Conservation (phyloP, 1,284 basidiomycete genomes). For the Anthracocystis setariae region DNA sequence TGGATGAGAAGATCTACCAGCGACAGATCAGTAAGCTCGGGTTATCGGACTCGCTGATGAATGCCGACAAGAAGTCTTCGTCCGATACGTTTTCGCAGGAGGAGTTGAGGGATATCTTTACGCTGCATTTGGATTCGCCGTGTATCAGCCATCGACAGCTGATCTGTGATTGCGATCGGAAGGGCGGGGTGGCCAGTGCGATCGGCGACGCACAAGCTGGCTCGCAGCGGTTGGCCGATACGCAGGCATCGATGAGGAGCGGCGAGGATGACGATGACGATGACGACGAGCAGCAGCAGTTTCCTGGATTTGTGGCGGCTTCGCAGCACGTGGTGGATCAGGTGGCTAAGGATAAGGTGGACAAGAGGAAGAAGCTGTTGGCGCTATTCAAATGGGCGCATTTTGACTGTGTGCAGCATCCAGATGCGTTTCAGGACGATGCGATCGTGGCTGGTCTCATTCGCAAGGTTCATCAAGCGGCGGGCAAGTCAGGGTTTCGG, state of each 20-base stretch:
- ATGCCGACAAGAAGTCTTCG: constrained; percentile 50
- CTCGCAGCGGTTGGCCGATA: no score
- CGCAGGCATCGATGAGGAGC: constrained; percentile 24
- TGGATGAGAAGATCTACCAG: constrained; percentile 71
- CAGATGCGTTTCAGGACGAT: constrained; percentile 34
- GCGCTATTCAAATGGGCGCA: constrained; percentile 89
- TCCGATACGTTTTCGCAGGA: constrained; percentile 57
- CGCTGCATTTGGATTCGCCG: constrained; percentile 79
- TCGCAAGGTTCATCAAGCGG: constrained; percentile 5
- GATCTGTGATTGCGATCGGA: constrained; percentile 62
- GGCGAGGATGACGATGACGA: constrained; percentile 30
- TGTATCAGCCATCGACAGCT: constrained; percentile 85
- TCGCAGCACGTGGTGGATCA: constrained; percentile 47
- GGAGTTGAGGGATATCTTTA: constrained; percentile 81
- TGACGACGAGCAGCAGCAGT: no score
- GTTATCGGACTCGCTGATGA: constrained; percentile 73
- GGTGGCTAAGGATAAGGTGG: constrained; percentile 60
- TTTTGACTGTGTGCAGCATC: constrained; percentile 71
- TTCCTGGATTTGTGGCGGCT: constrained; percentile 50
- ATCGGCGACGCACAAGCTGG: not conserved
- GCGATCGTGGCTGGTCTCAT: constrained; percentile 28
- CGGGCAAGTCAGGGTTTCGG: not conserved
- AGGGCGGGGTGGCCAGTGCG: constrained; percentile 26
- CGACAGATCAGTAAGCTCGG: constrained; percentile 96
- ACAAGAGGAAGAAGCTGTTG: constrained; percentile 80